Percentiles rank a stretch among this genome's conserved stretches.
Conservation (phyloP, 2,329 filamentous ascomycete species). For the Sphaceloma murrayae region DNA sequence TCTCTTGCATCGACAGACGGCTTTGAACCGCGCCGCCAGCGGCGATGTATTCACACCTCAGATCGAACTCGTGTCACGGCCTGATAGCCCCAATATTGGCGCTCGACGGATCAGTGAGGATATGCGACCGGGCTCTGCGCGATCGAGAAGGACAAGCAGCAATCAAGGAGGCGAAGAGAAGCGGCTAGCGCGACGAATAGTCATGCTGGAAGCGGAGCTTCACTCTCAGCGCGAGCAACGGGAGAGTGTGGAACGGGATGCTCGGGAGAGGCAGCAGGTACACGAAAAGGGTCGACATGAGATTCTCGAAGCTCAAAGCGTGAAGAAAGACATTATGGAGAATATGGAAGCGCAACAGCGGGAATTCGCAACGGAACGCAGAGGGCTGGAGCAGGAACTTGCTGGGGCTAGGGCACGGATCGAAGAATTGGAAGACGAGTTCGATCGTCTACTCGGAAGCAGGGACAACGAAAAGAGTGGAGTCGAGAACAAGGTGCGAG, state of each 20-base stretch:
- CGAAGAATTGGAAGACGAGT: slow-evolving; percentile 85
- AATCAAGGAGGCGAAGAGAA: slow-evolving; percentile 54
- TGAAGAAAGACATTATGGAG: slow-evolving; percentile 84
- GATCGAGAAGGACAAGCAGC: slow-evolving; percentile 51
- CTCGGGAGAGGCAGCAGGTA: slow-evolving; percentile 42
- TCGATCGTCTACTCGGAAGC: slow-evolving; percentile 74
- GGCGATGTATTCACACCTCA: slow-evolving; percentile 25
- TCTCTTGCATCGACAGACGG: slow-evolving; percentile 72
- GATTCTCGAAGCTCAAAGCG: slow-evolving; percentile 79
- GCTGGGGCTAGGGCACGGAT: slow-evolving; percentile 64
- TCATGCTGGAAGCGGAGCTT: slow-evolving; percentile 68
- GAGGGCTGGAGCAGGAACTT: slow-evolving; percentile 71
- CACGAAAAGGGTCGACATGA: slow-evolving; percentile 56
- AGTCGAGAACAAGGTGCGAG: slow-evolving; percentile 57
- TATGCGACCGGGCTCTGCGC: slow-evolving; percentile 48
- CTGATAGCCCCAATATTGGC: slow-evolving; percentile 16
- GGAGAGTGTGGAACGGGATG: slow-evolving; percentile 59
- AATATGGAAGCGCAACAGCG: slow-evolving; percentile 89
- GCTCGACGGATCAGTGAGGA: slow-evolving; percentile 31
- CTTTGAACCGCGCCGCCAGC: slow-evolving; percentile 40
- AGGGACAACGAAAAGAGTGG: slow-evolving; percentile 70
- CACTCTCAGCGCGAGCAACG: slow-evolving; percentile 60
- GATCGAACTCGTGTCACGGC: slow-evolving; percentile 18
- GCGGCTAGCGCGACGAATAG: slow-evolving; percentile 50
- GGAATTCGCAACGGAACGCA: slow-evolving; percentile 78